Evolutionary conservation across 2,329 filamentous ascomycete species (phyloP).

Genomic region (Aspergillus hortae): DNA sequence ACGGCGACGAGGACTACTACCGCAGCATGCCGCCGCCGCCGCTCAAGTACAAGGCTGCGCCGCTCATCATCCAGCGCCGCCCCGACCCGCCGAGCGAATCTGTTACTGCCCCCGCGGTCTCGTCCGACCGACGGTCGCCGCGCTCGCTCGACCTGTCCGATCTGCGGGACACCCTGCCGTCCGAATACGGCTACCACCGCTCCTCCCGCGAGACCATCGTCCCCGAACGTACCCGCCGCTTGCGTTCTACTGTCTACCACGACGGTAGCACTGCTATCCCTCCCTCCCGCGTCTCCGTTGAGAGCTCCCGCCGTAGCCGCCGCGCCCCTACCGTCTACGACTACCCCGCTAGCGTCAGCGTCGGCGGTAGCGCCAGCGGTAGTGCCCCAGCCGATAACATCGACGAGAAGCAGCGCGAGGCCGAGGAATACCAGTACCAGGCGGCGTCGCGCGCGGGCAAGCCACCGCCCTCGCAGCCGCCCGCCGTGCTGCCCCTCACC

Average conservation of each 20-base stretch:
- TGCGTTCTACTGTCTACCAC: slow-evolving; percentile 30
- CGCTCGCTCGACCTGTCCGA: slow-evolving; percentile 34
- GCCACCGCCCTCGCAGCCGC: slow-evolving; percentile 2
- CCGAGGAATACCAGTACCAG: slow-evolving; percentile 35
- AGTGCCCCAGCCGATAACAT: slow-evolving; percentile 16
- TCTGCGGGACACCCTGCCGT: slow-evolving; percentile 26
- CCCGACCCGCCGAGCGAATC: slow-evolving; percentile 30
- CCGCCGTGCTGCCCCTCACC: slow-evolving; percentile 25
- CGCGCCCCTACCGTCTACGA: slow-evolving; percentile 28
- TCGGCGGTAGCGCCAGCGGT: too few species aligned
- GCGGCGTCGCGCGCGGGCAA: slow-evolving; percentile 26
- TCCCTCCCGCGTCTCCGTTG: slow-evolving; percentile 31
- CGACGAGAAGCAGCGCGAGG: slow-evolving; percentile 36
- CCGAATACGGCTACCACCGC: slow-evolving; percentile 28
- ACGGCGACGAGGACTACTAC: slow-evolving; percentile 43
- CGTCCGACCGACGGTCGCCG: slow-evolving; percentile 28
- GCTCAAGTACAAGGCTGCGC: slow-evolving; percentile 23
- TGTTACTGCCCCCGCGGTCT: slow-evolving; percentile 26
- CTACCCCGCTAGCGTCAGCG: slow-evolving; percentile 17
- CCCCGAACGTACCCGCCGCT: slow-evolving; percentile 34
- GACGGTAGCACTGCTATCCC: slow-evolving; percentile 21
- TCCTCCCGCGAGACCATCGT: slow-evolving; percentile 28
- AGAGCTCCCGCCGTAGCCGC: slow-evolving; percentile 30
- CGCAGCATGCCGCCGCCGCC: slow-evolving; percentile 41
- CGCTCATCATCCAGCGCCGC: slow-evolving; percentile 36